Conservation (phyloP, 257 asterid genomes). For the Solanum pimpinellifolium region DNA sequence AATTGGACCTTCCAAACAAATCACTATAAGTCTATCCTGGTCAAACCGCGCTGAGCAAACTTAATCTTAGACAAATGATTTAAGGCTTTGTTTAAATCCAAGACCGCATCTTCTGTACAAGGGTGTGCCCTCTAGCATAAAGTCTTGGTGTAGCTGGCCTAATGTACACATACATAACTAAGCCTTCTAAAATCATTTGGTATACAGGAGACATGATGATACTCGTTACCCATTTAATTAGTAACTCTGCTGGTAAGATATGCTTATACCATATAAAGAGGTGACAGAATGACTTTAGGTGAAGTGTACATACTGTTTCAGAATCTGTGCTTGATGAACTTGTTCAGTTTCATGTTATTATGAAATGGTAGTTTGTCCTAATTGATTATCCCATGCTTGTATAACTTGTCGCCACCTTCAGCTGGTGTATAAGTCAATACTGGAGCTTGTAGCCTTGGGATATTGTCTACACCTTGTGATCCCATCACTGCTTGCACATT, state of each 20-base stretch:
- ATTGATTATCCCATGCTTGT: conserved; percentile 32
- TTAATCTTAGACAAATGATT: background rate
- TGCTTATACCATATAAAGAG: background rate
- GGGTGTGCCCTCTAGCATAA: background rate
- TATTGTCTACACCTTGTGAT: conserved; percentile 28
- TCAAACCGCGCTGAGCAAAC: background rate
- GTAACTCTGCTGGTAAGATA: background rate
- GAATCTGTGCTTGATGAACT: background rate
- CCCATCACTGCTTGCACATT: conserved; percentile 41
- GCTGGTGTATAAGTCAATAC: conserved; percentile 46
- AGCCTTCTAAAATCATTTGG: background rate
- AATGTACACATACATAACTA: background rate
- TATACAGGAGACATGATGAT: background rate
- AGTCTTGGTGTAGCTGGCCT: background rate
- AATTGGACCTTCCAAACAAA: background rate
- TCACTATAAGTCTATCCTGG: background rate
- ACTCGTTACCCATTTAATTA: background rate
- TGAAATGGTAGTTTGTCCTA: background rate
- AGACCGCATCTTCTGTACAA: background rate
- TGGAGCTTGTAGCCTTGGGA: conserved; percentile 10
- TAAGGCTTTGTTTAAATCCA: background rate
- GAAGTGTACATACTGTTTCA: background rate
- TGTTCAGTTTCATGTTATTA: background rate
- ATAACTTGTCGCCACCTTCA: conserved; percentile 76
- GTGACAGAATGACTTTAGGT: background rate